Conservation (phyloP, 192 early-diverging fungal species). For the Coemansia sp. region DNA sequence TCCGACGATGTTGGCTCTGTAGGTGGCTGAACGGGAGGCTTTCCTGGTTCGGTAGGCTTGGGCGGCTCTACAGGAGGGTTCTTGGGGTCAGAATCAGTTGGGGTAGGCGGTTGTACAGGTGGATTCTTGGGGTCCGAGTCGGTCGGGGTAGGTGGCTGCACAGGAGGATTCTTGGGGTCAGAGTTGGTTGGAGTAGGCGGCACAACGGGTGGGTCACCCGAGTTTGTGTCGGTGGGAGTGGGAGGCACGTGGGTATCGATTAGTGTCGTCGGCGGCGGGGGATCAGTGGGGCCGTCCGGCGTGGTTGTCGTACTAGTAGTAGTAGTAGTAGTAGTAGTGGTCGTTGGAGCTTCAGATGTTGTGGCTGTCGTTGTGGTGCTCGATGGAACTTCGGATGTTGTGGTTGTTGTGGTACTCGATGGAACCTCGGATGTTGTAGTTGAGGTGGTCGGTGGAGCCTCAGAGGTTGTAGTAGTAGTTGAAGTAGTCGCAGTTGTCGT, state of each 20-base stretch:
- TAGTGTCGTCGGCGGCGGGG: background rate
- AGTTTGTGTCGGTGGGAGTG: background rate
- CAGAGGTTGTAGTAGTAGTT: too few species aligned
- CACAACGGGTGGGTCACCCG: background rate
- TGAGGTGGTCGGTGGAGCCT: background rate
- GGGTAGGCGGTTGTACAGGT: background rate
- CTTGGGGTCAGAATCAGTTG: background rate
- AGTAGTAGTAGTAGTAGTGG: too few species aligned
- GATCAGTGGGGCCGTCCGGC: background rate
- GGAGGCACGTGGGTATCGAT: background rate
- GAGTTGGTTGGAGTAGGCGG: background rate
- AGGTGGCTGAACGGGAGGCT: background rate
- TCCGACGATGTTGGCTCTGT: background rate
- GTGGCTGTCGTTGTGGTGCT: too few species aligned
- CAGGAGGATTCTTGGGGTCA: background rate
- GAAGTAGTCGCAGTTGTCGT: background rate
- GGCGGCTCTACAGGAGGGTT: background rate
- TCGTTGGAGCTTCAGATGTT: too few species aligned
- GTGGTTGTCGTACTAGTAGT: background rate
- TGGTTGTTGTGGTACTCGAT: too few species aligned
- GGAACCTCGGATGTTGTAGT: background rate
- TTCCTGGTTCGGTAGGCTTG: background rate
- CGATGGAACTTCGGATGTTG: too few species aligned
- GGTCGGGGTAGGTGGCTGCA: background rate
- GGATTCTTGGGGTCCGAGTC: background rate